phyloP scores from a whole-genome alignment of 345 rosid genomes.

The Eucalyptus pauciflora region DNA sequence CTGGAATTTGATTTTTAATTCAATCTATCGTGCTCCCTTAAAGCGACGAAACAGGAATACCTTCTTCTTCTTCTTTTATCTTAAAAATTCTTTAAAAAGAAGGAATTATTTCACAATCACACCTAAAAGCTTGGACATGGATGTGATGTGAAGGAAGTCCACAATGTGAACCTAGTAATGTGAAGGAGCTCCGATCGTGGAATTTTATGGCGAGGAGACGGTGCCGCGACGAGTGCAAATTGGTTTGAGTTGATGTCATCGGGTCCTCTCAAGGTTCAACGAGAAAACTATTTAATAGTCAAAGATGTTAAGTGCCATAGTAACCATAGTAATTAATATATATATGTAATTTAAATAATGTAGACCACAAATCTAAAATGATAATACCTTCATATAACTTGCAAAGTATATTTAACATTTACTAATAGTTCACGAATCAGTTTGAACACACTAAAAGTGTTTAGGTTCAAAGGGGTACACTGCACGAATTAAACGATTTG shows the following conservation, averaged over 20 bases:
- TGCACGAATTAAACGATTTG: fast-evolving
- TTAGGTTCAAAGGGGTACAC: too few species aligned
- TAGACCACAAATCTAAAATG: not conserved
- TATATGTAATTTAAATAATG: not conserved
- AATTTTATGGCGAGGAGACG: not conserved
- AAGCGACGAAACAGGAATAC: not conserved
- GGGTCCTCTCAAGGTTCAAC: not conserved
- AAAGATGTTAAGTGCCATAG: not conserved
- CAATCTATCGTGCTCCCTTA: too few species aligned
- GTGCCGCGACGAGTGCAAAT: not conserved
- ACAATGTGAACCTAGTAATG: not conserved
- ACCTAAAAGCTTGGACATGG: not conserved
- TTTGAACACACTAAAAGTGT: not conserved
- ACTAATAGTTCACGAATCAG: fast-evolving
- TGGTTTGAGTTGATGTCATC: not conserved
- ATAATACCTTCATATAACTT: not conserved
- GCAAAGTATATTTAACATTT: not conserved
- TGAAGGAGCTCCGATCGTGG: not conserved
- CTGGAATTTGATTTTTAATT: not conserved
- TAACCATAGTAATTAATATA: too few species aligned
- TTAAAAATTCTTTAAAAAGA: not conserved
- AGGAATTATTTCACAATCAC: not conserved
- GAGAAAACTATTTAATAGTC: not conserved
- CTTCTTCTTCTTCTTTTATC: not conserved
- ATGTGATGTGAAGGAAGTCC: not conserved